phyloP scores from a whole-genome alignment of 2,329 filamentous ascomycete genomes.

The Mycocentrospora acerina region DNA sequence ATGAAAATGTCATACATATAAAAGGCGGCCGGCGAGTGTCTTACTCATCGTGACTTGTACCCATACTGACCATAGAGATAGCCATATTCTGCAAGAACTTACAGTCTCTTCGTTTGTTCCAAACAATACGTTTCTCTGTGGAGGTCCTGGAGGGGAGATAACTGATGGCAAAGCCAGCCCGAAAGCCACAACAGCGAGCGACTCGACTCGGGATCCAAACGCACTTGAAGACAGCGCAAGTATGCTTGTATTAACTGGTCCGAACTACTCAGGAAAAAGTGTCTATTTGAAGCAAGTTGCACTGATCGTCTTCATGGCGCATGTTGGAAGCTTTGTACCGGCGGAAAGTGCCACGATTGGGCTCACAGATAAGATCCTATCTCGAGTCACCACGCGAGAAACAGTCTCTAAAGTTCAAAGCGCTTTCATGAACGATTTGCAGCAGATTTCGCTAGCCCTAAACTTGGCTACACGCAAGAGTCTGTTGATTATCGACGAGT shows the following conservation, averaged over 20 bases:
- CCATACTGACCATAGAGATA: constrained; percentile 21
- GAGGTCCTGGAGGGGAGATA: constrained; percentile 49
- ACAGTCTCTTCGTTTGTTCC: constrained; percentile 78
- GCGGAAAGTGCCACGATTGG: constrained; percentile 76
- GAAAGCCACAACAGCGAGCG: too few relatives aligned
- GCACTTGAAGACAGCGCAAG: constrained; percentile 52
- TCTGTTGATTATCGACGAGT: constrained; percentile 89
- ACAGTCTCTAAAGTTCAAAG: constrained; percentile 65
- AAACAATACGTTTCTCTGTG: constrained; percentile 73
- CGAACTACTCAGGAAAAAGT: constrained; percentile 96
- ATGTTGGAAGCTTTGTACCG: constrained; percentile 87
- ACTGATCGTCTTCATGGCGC: constrained; percentile 86
- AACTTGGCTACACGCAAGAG: constrained; percentile 74
- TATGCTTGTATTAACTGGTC: constrained; percentile 82
- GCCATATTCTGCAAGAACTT: constrained; percentile 83
- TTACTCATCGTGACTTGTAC: too few relatives aligned
- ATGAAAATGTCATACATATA: constrained; percentile 71
- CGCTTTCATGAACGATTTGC: constrained; percentile 78
- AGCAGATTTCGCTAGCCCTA: constrained; percentile 78
- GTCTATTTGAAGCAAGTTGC: constrained; percentile 93
- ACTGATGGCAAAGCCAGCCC: constrained; percentile 1
- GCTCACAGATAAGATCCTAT: constrained; percentile 89
- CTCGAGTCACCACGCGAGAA: constrained; percentile 75
- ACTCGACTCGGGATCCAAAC: constrained; percentile 1
- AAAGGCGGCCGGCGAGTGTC: constrained; percentile 65